Evolutionary conservation across 345 rosid species (phyloP).

Genomic region (Passiflora organensis): DNA sequence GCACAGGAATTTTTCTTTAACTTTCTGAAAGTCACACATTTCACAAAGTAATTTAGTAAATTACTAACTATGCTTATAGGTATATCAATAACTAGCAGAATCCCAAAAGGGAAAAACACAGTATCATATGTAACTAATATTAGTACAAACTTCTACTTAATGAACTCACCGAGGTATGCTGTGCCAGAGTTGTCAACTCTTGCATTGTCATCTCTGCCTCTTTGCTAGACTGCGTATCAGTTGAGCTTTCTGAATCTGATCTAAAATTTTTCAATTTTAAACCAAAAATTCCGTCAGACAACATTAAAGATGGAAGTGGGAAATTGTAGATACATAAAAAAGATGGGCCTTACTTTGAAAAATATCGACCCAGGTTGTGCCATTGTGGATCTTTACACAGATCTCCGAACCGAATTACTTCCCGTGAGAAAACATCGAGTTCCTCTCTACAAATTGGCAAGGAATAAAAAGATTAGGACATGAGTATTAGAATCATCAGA

Average conservation of each 20-base stretch:
- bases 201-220: constrained; percentile 67
- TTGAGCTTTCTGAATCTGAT: constrained; percentile 48
- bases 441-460: constrained; percentile 55
- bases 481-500: not conserved
- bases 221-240: constrained; percentile 30
- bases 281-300: constrained; percentile 16
- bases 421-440: constrained; percentile 62
- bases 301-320: not conserved
- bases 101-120: not conserved
- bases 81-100: not conserved
- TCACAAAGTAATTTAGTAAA: no score
- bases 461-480: not conserved
- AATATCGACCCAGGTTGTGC: constrained; percentile 74
- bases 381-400: constrained; percentile 79
- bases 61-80: not conserved
- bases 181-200: constrained; percentile 65
- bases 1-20: not conserved
- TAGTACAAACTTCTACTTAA: not conserved
- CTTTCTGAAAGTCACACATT: no score
- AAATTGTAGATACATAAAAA: not conserved
- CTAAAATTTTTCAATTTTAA: constrained; percentile 33
- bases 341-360: constrained; percentile 52
- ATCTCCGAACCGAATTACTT: constrained; percentile 86
- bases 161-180: constrained; percentile 70
- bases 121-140: not conserved